Evolutionary conservation across 2,329 filamentous ascomycete genomes (phyloP).

Genomic region (Grosmannia penicillata): DNA sequence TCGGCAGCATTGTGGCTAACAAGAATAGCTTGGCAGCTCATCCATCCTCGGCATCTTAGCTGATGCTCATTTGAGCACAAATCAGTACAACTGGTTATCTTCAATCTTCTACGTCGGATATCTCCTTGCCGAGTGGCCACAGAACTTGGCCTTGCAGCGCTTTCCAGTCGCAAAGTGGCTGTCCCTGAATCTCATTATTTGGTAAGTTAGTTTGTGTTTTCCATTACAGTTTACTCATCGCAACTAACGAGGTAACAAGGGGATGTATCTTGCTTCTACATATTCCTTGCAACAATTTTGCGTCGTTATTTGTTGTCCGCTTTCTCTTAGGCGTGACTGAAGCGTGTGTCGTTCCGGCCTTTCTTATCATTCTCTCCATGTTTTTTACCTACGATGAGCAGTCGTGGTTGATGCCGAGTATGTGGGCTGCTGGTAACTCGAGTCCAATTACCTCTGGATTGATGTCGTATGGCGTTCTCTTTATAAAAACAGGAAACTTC

Average conservation of each 20-base stretch:
- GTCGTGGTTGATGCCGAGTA: slow-evolving; percentile 36
- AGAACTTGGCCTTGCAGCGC: slow-evolving; percentile 21
- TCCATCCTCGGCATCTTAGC: slow-evolving; percentile 7
- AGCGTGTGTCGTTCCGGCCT: slow-evolving; percentile 14
- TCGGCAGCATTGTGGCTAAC: neutral
- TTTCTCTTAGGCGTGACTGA: slow-evolving; percentile 16
- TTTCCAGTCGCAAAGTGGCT: slow-evolving; percentile 9
- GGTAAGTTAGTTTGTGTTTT: neutral
- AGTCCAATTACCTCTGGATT: slow-evolving; percentile 24
- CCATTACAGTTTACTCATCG: neutral
- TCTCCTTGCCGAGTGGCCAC: slow-evolving; percentile 28
- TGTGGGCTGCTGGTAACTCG: slow-evolving; percentile 48
- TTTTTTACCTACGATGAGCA: slow-evolving; percentile 15
- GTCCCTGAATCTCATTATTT: slow-evolving; percentile 7
- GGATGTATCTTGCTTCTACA: slow-evolving; percentile 6
- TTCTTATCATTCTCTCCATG: slow-evolving; percentile 18
- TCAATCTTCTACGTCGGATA: slow-evolving; percentile 36
- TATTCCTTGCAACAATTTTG: slow-evolving; percentile 6
- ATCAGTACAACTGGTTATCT: slow-evolving; percentile 9
- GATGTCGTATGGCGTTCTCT: slow-evolving; percentile 24
- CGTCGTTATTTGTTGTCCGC: slow-evolving; percentile 12
- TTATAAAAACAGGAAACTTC: slow-evolving; percentile 7
- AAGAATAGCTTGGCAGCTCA: neutral
- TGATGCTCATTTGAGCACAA: slow-evolving; percentile 3
- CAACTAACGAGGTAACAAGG: too few relatives aligned